These are phyloP conservation scores for Crithidia mellificae DNA, from an alignment of 208 protist genomes.

Conservation along the genomic window DNA sequence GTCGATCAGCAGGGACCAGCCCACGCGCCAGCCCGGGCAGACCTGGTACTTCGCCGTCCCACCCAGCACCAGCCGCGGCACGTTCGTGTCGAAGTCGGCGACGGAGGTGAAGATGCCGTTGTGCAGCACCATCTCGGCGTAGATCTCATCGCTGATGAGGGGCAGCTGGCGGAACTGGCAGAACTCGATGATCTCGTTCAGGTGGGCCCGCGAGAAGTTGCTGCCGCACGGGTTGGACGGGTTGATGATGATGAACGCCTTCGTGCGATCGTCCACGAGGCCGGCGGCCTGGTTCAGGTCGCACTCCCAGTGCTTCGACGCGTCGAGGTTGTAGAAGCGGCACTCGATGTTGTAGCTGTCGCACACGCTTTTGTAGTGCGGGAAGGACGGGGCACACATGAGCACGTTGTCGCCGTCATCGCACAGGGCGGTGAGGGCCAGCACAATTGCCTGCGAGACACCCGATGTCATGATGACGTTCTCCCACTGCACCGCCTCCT, in stretches of 20 bases:
- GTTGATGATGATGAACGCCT: slow-evolving; percentile 93
- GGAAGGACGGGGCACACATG: slow-evolving; percentile 90
- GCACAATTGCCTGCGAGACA: slow-evolving; percentile 88
- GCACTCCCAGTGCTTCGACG: slow-evolving; percentile 87
- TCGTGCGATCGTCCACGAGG: slow-evolving; percentile 85
- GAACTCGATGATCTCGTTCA: slow-evolving; percentile 80
- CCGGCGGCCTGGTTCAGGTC: slow-evolving; percentile 77
- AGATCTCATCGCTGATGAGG: slow-evolving; percentile 95
- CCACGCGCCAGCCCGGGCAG: slow-evolving; percentile 93
- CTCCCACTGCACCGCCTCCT: slow-evolving; percentile 41
- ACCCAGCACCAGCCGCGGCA: slow-evolving; percentile 85
- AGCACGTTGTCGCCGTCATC: slow-evolving; percentile 92
- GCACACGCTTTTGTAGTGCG: slow-evolving; percentile 92
- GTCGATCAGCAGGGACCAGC: slow-evolving; percentile 88
- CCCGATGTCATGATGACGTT: slow-evolving; percentile 86
- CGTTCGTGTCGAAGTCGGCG: slow-evolving; percentile 74
- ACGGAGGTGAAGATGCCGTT: slow-evolving; percentile 77
- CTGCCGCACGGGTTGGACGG: slow-evolving; percentile 96
- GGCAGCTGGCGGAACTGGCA: slow-evolving; percentile 86
- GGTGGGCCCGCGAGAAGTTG: slow-evolving; percentile 83
- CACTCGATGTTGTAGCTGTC: slow-evolving; percentile 77
- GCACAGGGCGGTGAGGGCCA: slow-evolving; percentile 76
- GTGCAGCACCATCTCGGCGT: slow-evolving; percentile 92
- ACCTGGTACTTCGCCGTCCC: slow-evolving; percentile 93
- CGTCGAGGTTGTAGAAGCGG: slow-evolving; percentile 79